Conservation (phyloP, 1,284 basidiomycete genomes). For the Agroathelia rolfsii region DNA sequence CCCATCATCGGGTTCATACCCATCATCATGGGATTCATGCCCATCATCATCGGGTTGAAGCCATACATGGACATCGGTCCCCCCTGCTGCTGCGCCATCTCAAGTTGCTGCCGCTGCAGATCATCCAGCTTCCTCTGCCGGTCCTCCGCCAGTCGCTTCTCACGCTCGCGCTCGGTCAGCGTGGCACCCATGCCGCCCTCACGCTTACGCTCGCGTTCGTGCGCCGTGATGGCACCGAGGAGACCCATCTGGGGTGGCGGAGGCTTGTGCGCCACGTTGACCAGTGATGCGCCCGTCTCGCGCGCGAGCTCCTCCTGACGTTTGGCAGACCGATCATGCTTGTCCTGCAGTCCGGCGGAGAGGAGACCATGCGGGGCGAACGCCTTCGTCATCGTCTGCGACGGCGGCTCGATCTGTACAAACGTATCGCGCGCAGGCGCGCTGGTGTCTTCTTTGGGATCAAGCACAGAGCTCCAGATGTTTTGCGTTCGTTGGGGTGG, state of each 20-base stretch:
- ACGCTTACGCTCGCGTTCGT: constrained; percentile 88
- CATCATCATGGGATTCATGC: constrained; percentile 50
- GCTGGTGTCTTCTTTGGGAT: constrained; percentile 34
- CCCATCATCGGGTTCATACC: constrained; percentile 28
- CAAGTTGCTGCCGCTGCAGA: constrained; percentile 79
- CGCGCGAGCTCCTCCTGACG: constrained; percentile 88
- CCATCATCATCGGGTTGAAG: constrained; percentile 56
- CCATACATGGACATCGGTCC: constrained; percentile 67
- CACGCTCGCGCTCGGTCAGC: constrained; percentile 89
- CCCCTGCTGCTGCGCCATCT: constrained; percentile 71
- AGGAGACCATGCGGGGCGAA: constrained; percentile 92
- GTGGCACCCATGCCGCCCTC: constrained; percentile 92
- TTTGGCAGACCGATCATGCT: constrained; percentile 91
- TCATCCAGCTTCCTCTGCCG: constrained; percentile 88
- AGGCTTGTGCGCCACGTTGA: constrained; percentile 91
- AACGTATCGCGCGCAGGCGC: constrained; percentile 57
- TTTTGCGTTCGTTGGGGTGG: too few species aligned
- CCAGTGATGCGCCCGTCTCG: constrained; percentile 80
- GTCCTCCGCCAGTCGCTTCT: constrained; percentile 84
- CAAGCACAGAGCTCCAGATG: constrained; percentile 83
- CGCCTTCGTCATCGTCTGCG: constrained; percentile 78
- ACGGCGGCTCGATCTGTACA: constrained; percentile 69
- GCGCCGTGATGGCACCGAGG: constrained; percentile 90
- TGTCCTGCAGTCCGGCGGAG: constrained; percentile 91
- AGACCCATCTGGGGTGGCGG: constrained; percentile 93